Percentiles rank a stretch among this genome's conserved stretches.
These are phyloP conservation scores for Ceratocystis papillata DNA, from an alignment of 2,329 filamentous ascomycete species.

Conservation along the genomic window DNA sequence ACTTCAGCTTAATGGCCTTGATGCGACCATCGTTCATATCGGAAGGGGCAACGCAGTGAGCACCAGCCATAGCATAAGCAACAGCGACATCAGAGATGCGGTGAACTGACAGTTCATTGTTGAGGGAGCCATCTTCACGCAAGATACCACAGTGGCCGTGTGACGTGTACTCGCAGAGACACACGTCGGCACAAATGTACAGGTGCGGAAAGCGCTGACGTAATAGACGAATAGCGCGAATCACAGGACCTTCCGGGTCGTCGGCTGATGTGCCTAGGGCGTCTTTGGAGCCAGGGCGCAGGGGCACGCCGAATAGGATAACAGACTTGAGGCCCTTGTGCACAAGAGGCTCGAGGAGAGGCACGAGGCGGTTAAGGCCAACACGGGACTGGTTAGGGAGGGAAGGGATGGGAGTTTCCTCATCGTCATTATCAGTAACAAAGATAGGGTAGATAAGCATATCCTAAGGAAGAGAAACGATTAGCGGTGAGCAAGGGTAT, in stretches of 20 bases:
- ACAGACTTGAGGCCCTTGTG: slow-evolving; percentile 85
- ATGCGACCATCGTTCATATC: slow-evolving; percentile 99
- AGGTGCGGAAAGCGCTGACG: slow-evolving; percentile 77
- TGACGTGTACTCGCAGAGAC: slow-evolving; percentile 95
- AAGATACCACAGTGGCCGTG: slow-evolving; percentile 97
- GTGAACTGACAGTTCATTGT: slow-evolving; percentile 88
- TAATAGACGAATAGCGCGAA: slow-evolving; percentile 72
- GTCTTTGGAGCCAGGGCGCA: slow-evolving; percentile 73
- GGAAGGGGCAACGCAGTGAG: slow-evolving; percentile 91
- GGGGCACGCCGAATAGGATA: slow-evolving; percentile 89
- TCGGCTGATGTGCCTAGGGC: slow-evolving; percentile 84
- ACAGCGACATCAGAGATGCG: slow-evolving; percentile 96
- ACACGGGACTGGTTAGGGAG: slow-evolving; percentile 83
- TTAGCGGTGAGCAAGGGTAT: background rate
- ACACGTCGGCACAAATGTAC: slow-evolving; percentile 87
- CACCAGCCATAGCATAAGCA: slow-evolving; percentile 88
- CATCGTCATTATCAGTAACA: slow-evolving; percentile 85
- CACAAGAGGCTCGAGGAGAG: slow-evolving; percentile 76
- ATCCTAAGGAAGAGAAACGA: slow-evolving; percentile 44
- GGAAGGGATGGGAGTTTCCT: slow-evolving; percentile 81
- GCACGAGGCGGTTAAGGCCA: slow-evolving; percentile 73
- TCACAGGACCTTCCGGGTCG: slow-evolving; percentile 85
- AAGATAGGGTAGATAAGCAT: slow-evolving; percentile 99
- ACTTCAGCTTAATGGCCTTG: slow-evolving; percentile 91
- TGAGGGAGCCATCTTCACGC: slow-evolving; percentile 80